Evolutionary conservation across 2,329 filamentous ascomycete genomes (phyloP), one percentile per base, ranked within the genome.

Genomic region (Alternaria triticina): DNA sequence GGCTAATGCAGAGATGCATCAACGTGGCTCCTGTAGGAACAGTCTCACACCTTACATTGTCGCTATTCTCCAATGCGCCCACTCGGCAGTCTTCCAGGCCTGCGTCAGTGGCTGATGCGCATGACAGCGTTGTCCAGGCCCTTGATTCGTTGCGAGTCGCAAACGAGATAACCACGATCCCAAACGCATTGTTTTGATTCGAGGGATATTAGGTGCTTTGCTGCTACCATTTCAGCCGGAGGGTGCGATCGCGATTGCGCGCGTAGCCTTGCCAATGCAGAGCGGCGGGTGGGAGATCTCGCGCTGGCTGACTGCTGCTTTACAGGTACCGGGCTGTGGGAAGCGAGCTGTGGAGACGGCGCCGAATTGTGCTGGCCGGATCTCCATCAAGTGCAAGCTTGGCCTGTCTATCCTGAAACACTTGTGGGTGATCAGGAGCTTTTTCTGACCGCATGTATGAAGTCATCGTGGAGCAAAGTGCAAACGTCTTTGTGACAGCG

Each of bases 11-110:
- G 51, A 64, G 51, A 47, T 47, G 45, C 54, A 57, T 66, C 54
- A 57, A 73, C 72, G 70, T 74, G 67, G 68, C 68, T 70, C 70
- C 70, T 67, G 60, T 64, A 69, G 64, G 62, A 65, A 68, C 43
- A 23, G 22, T 57, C 46, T 30, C 44, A 22, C 44, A 6, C 43
- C 28, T 22, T 40, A 33, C 49, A 52, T 22, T 36, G 33, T 52
- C 20, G 30, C 28, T 40, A 12, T 52, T 40, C 36, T 62, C 22
- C 50, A 55, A 49, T 56, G 17, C 54, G 59, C 66, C 73, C 74
- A 75, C 76, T 73, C 73, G 73, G 75, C 65, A 72, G 69, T 63
- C 61, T 75, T 77, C 75, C 75, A 71, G 66, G 52, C 57, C 49
- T 47, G 65, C 70, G 63, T 71, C 62, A 62, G 63, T 63, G 70